Evolutionary conservation across 305 asterid species (phyloP).

Genomic region (Solanum hybrid): DNA sequence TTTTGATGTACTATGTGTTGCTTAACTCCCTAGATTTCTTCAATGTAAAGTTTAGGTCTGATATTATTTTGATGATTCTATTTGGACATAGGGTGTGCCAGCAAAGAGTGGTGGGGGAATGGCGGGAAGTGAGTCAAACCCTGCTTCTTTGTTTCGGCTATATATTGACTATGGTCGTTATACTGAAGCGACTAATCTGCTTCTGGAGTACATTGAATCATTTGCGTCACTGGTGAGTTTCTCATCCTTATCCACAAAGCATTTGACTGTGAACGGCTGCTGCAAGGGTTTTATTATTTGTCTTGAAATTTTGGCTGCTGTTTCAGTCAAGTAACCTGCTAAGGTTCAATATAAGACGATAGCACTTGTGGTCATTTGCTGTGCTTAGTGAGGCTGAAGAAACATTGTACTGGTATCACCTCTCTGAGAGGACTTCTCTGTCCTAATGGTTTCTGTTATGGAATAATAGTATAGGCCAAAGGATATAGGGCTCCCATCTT

Average conservation of each 20-base stretch:
- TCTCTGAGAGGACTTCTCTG: background rate
- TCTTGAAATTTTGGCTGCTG: background rate
- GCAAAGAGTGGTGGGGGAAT: slow-evolving; percentile 65
- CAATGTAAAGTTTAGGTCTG: background rate
- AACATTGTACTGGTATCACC: background rate
- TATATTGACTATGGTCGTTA: slow-evolving; percentile 80
- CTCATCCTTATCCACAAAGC: background rate
- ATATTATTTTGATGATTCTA: slow-evolving; percentile 8
- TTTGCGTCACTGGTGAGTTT: slow-evolving; percentile 58
- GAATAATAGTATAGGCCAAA: background rate
- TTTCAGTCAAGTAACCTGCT: background rate
- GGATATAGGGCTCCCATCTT: background rate
- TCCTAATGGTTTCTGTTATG: background rate
- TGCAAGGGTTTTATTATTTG: background rate
- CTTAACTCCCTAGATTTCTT: background rate
- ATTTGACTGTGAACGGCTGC: background rate
- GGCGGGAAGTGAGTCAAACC: slow-evolving; percentile 67
- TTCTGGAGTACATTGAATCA: slow-evolving; percentile 63
- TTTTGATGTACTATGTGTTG: background rate
- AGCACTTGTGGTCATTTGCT: background rate
- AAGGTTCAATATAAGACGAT: background rate
- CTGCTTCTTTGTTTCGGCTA: slow-evolving; percentile 73
- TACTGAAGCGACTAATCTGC: slow-evolving; percentile 73
- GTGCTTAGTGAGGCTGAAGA: background rate
- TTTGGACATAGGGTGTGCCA: slow-evolving; percentile 45